Base-by-base conservation (phyloP, 345 rosid species). In the Ailanthus altissimus region DNA sequence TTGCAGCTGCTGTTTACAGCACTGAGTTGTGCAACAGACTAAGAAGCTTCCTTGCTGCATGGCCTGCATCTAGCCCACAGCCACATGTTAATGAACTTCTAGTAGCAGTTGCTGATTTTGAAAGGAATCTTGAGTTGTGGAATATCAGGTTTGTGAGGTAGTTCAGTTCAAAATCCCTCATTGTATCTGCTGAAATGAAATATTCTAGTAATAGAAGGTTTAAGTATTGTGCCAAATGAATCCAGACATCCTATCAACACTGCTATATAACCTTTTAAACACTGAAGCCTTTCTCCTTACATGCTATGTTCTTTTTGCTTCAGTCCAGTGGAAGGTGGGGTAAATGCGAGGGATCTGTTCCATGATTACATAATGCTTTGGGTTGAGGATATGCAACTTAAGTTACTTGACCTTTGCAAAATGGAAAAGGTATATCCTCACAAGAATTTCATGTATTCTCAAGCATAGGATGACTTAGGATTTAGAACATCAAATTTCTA, bases 311-410 rank as follows among this genome's bases (percentile, higher is more conserved):
- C 38, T 72, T 50, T 78, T 54, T 80, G 46, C 75, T 71, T 62
- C 93, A 96, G 99, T 82, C 90, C 84, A 20, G 92, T 92, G 78
- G 90, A 90, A 65, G 93, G 85, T 73, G 99, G 99, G 75, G 88
- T 96, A 66, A 94, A 91, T 75, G 92, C 98, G 8, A 89, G 86
- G 80, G 85, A 83, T 28, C 85, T 93, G 83, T 93, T 96, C 75
- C 91, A 96, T 16, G 70, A 85, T 81, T 93, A 93, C 84, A 93
- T 96, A 76, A 80, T 89, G 88, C 85, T 93, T 75, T 96, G 98
- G 98, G 87, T 96, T 70, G 92, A 96, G 85, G 99, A 96, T 78
- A 91, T 92, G 94, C 92, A 95, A 78, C 94, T 90, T 54, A 88
- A 88, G 76, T 88, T 96, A 82, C 98, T 92, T 74, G 99, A 92